These are phyloP conservation scores for Jimgerdemannia flammicorona DNA, from an alignment of 192 early-diverging fungal genomes.

Conservation along the genomic window DNA sequence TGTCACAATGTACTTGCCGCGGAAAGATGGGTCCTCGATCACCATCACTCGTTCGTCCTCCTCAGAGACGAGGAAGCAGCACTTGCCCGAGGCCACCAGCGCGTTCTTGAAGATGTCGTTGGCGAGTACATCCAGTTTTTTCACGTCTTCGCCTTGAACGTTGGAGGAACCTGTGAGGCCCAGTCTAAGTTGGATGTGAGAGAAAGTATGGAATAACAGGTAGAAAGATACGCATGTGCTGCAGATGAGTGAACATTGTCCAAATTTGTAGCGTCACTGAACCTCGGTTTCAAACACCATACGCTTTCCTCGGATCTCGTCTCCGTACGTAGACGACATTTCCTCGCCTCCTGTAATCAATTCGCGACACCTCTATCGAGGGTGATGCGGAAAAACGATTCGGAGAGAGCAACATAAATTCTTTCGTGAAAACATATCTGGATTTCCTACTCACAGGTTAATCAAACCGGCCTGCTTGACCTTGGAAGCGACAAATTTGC, in stretches of 20 bases:
- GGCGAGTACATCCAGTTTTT: slow-evolving; percentile 95
- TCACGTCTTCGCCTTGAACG: slow-evolving; percentile 91
- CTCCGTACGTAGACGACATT: too few relatives aligned
- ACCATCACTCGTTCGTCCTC: slow-evolving; percentile 94
- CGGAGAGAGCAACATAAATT: too few relatives aligned
- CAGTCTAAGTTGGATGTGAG: slow-evolving; percentile 45
- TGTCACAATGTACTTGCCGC: slow-evolving; percentile 90
- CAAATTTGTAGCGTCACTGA: neutral
- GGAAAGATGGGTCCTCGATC: slow-evolving; percentile 64
- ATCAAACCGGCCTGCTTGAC: slow-evolving; percentile 95
- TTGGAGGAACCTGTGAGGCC: slow-evolving; percentile 85
- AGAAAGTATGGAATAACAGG: neutral
- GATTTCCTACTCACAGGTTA: slow-evolving; percentile 67
- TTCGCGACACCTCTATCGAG: too few relatives aligned
- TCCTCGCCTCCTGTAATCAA: too few relatives aligned
- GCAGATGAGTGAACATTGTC: neutral
- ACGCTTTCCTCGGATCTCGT: too few relatives aligned
- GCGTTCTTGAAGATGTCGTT: slow-evolving; percentile 99
- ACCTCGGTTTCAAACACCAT: neutral
- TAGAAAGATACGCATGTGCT: neutral
- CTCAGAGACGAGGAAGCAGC: slow-evolving; percentile 93
- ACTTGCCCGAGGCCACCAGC: slow-evolving; percentile 82
- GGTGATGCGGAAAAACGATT: too few relatives aligned
- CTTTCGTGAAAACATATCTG: neutral
- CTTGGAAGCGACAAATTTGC: slow-evolving; percentile 97